Conservation (phyloP, 2,329 filamentous ascomycete genomes). For the Alternaria gansuensis region DNA sequence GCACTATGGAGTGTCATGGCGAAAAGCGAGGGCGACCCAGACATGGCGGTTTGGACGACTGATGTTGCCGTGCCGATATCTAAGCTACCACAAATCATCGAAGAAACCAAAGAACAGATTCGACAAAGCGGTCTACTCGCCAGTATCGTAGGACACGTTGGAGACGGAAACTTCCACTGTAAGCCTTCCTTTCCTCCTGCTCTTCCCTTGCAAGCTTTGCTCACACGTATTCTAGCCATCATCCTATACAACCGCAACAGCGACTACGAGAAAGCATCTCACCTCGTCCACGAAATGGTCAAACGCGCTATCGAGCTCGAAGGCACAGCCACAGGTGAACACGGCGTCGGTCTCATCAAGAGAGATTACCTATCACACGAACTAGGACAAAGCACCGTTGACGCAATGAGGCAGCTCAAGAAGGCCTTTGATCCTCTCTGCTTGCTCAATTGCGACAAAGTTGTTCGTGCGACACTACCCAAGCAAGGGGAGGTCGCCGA, state of each 20-base stretch:
- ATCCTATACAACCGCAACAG: slow-evolving; percentile 70
- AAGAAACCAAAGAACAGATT: slow-evolving; percentile 76
- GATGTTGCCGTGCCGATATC: slow-evolving; percentile 83
- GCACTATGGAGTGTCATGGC: slow-evolving; percentile 77
- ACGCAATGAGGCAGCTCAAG: slow-evolving; percentile 88
- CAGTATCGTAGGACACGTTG: slow-evolving; percentile 76
- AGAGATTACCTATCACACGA: slow-evolving; percentile 83
- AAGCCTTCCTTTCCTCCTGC: slow-evolving; percentile 35
- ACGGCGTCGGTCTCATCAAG: slow-evolving; percentile 85
- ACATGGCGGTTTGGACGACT: slow-evolving; percentile 76
- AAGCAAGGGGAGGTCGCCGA: slow-evolving; percentile 59
- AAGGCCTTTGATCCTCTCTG: slow-evolving; percentile 79
- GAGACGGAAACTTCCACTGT: slow-evolving; percentile 78
- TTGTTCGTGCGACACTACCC: slow-evolving; percentile 65
- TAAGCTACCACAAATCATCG: slow-evolving; percentile 75
- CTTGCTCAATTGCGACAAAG: slow-evolving; percentile 71
- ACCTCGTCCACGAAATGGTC: slow-evolving; percentile 82
- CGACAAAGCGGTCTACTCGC: slow-evolving; percentile 68
- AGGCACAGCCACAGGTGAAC: slow-evolving; percentile 85
- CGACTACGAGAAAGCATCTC: slow-evolving; percentile 72
- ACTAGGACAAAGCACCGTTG: slow-evolving; percentile 76
- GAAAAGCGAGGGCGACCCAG: slow-evolving; percentile 65
- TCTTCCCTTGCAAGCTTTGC: slow-evolving; percentile 1
- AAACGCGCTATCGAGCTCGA: slow-evolving; percentile 85
- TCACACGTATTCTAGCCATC: slow-evolving; percentile 58